Evolutionary conservation across 805 yeast genomes (phyloP), one percentile per base, ranked within the genome.

Genomic region (Saccharomycopsis selenospora): DNA sequence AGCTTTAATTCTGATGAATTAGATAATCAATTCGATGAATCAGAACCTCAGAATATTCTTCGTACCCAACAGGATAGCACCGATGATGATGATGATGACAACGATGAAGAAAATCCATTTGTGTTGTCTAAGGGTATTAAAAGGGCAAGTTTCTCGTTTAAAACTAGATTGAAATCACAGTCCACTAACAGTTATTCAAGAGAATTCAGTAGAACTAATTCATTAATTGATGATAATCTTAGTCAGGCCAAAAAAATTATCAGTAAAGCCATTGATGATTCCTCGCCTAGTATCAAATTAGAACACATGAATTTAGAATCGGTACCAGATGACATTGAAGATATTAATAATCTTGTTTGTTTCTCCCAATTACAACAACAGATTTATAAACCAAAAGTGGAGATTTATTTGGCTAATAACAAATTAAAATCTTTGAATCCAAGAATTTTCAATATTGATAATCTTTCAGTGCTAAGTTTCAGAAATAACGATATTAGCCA

Each of bases 311-410:
- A 45, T 17, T 36, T 53, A 25, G 17, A 17, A 4, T 36, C 18
- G 10, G 38, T 53, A 18, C 54, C 54, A 14, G 54, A 53, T 43
- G 56, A 51, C 22, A 49, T 53, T 36, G 52, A 48, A 27, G 56
- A 53, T 46, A 29, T 53, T 43, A 53, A 47, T 25, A 48, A 53
- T 25, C 36, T 53, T 24, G 50, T 53, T 4, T 46, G 50, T 24
- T 36, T 50, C 8, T 41, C 50, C 25, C 11, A 18, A 4, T 20
- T 42, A 11, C 26, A 45, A 1, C 24, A 28, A 13, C 22, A 30
- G n/a, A 53, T 53, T 17, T 36, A 45, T 25, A 30, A 26, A 8
- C 54, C 56, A 27, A 43, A 41, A 11, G 10, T 53, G 3, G 40
- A 50, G 26, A 17, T 53, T 23, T 53, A 45, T 51, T 40, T 53